A percentile compares a stretch with the other conserved stretches of the same genome.
Evolutionary conservation across 441 rosid species (phyloP).

Genomic region (Erysimum pusillum): DNA sequence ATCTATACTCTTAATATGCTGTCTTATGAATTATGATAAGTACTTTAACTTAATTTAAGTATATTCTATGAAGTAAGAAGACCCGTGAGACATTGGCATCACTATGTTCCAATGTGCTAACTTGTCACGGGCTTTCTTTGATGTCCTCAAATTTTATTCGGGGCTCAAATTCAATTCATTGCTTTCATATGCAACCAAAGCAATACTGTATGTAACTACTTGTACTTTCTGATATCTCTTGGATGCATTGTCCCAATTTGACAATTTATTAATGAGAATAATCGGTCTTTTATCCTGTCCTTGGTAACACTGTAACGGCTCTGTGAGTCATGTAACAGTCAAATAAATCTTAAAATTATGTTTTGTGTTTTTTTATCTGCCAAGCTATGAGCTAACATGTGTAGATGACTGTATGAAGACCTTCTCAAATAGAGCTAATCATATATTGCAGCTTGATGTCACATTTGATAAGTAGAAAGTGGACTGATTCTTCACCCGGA

Average conservation of each 20-base stretch:
- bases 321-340: conserved; percentile 22
- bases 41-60: neutral
- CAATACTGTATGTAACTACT: conserved; percentile 13
- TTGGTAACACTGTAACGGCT: conserved; percentile 17
- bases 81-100: conserved; percentile 47
- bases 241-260: conserved; percentile 37
- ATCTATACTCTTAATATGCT: conserved; percentile 1
- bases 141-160: conserved; percentile 33
- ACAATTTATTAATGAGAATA: conserved; percentile 33
- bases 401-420: conserved; percentile 12
- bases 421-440: conserved; percentile 11
- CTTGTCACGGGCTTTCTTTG: conserved; percentile 47
- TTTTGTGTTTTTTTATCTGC: conserved; percentile 15
- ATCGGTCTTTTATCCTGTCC: neutral
- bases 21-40: conserved; percentile 29
- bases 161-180: conserved; percentile 16
- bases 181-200: conserved; percentile 41
- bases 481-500: conserved; percentile 2
- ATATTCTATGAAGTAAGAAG: conserved; percentile 23
- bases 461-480: conserved; percentile 29
- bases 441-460: conserved; percentile 23
- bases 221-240: conserved; percentile 35
- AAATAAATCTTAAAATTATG: conserved; percentile 15
- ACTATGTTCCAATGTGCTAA: conserved; percentile 42
- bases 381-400: conserved; percentile 36